Evolutionary conservation across 2,329 filamentous ascomycete species (phyloP).

Genomic region (Cadophora gregata): DNA sequence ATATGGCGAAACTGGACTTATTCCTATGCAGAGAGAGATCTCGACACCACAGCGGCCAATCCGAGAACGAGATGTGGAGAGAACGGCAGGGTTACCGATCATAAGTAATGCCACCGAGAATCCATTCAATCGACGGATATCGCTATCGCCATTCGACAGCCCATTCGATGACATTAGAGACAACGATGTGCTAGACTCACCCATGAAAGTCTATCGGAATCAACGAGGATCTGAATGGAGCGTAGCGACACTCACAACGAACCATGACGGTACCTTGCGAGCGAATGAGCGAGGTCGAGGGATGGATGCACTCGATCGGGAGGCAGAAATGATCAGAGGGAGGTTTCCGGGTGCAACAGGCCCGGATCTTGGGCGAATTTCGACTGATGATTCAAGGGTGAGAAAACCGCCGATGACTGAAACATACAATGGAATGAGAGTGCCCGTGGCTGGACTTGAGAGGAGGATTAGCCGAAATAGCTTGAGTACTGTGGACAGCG

Average conservation of each 20-base stretch:
- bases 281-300: background rate
- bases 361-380: background rate
- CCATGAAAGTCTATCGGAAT: background rate
- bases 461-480: background rate
- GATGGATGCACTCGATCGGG: background rate
- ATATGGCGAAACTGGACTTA: background rate
- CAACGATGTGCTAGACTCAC: background rate
- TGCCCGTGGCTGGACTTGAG: background rate
- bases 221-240: slow-evolving; percentile 6
- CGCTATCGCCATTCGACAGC: background rate
- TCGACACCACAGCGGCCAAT: background rate
- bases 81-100: background rate
- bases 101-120: background rate
- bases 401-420: slow-evolving; percentile 6
- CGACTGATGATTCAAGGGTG: background rate
- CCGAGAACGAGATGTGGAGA: background rate
- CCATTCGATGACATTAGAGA: background rate
- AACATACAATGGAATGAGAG: background rate
- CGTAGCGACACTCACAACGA: background rate
- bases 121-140: background rate
- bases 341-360: background rate
- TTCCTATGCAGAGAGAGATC: background rate
- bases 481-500: background rate
- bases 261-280: background rate
- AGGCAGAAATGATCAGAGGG: background rate